Conservation (phyloP, 2,329 filamentous ascomycete species). For the Exophiala lecanii-corni region DNA sequence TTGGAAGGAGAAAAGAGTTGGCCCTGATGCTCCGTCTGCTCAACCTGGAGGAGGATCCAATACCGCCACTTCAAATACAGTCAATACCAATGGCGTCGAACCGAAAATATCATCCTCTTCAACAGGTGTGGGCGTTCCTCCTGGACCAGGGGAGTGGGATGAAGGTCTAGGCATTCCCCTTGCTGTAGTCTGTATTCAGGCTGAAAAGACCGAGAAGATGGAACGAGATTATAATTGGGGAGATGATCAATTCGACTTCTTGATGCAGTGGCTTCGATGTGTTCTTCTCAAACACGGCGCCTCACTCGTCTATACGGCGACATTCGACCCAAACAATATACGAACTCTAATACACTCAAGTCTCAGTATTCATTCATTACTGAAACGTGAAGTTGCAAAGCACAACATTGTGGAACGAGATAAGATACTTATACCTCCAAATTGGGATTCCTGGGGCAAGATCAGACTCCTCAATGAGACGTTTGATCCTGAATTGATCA, state of each 20-base stretch:
- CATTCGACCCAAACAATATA: conserved; percentile 70
- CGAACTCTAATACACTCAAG: conserved; percentile 79
- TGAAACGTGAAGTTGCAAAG: conserved; percentile 73
- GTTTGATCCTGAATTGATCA: conserved; percentile 85
- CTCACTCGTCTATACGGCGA: conserved; percentile 79
- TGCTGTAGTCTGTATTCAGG: conserved; percentile 89
- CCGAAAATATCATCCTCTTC: background rate
- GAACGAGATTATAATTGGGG: conserved; percentile 91
- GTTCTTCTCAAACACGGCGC: conserved; percentile 83
- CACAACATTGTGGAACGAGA: conserved; percentile 91
- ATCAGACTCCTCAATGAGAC: conserved; percentile 86
- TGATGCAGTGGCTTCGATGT: conserved; percentile 87
- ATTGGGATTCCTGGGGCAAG: conserved; percentile 99
- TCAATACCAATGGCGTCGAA: background rate
- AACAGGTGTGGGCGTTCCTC: conserved; percentile 40
- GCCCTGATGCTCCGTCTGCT: conserved; percentile 50
- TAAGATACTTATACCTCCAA: conserved; percentile 88
- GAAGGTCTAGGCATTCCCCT: conserved; percentile 81
- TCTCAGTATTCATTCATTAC: conserved; percentile 75
- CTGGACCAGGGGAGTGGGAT: conserved; percentile 90
- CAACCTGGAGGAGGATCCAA: conserved; percentile 62
- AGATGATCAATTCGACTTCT: conserved; percentile 93
- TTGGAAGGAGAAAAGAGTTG: conserved; percentile 67
- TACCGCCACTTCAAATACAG: conserved; percentile 36
- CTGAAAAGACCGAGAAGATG: conserved; percentile 83